Evolutionary conservation across 345 rosid genomes (phyloP), one percentile per base, ranked within the genome.

Genomic region (Streptanthus diversifolius): DNA sequence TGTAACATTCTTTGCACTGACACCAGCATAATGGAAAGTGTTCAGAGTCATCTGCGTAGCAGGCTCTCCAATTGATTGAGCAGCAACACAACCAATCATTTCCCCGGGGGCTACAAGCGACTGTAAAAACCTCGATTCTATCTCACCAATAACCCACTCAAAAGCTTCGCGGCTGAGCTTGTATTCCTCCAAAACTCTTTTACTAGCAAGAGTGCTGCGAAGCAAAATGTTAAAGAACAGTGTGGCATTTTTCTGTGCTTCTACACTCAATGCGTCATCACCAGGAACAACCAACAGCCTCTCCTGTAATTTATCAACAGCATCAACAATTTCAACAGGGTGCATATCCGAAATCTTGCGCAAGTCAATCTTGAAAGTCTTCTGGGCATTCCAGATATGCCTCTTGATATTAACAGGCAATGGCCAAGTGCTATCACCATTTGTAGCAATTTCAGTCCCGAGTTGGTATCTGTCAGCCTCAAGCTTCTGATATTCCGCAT

Each of bases 31-130:
- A 70, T 93, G 99, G 79, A 91, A 93, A 5, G 99, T 93, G 75
- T 93, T 93, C 12, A 93, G 90, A 61, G 99, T 93, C 99, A 93
- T 93, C 82, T 93, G 99, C 15, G 99, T 93, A 44, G 99, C 99
- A 76, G 99, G 99, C 80, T 93, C 99, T 73, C 99, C 99, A 78
- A 93, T 93, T 19, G 97, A 93, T 72, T 93, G 99, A 51, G 99
- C 97, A 71, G 99, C 99, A 75, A 93, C 96, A 80, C 99, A 93
- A 30, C 99, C 99, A 36, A 93, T 93, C 99, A 91, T 93, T 82
- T 93, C 99, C 29, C 99, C 99, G 0, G 97, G 91, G 66, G 99
- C 97, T 32, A 93, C 99, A 25, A 89, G 63, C 19, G 99, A 93
- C 75, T 91, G 99, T 56, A 88, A 77, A 57, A 93, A 93, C 35